A percentile compares a stretch with the other conserved stretches of the same genome.
Conservation (phyloP, 768 basidiomycete genomes). For the Naganishia friedmannii region DNA sequence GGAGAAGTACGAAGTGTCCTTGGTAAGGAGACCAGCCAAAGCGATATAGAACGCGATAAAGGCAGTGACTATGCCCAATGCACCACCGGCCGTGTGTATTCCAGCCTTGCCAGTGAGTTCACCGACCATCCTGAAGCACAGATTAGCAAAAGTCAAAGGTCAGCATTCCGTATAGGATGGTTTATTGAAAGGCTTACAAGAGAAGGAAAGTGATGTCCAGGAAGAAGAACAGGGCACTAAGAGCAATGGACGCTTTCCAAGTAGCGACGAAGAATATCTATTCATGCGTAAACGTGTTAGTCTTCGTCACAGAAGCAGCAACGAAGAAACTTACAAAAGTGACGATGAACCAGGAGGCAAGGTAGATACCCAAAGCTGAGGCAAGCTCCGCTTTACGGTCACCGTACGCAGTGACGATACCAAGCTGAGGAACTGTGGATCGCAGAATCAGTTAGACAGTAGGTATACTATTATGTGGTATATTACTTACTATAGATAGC, state of each 20-base stretch:
- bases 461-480: not conserved
- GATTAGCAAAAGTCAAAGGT: conserved; percentile 10
- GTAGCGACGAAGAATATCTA: conserved; percentile 55
- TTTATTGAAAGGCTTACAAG: conserved; percentile 26
- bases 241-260: conserved; percentile 58
- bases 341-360: conserved; percentile 41
- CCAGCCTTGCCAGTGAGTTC: conserved; percentile 47
- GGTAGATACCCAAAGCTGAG: conserved; percentile 44
- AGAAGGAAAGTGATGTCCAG: conserved; percentile 58
- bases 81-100: conserved; percentile 50
- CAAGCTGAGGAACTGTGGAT: conserved; percentile 41
- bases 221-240: conserved; percentile 59
- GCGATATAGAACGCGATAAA: conserved; percentile 51
- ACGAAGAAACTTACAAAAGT: conserved; percentile 30
- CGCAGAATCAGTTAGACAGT: not conserved
- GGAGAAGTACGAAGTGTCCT: conserved; percentile 48
- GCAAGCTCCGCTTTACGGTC: conserved; percentile 34
- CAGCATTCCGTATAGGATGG: not conserved
- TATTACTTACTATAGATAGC: conserved; percentile 33
- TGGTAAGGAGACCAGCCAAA: conserved; percentile 52
- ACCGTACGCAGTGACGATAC: conserved; percentile 38
- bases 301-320: not conserved
- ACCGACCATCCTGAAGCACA: conserved; percentile 47
- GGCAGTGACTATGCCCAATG: conserved; percentile 52
- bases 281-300: not conserved